Conservation (phyloP, 352 stramenopile species). For the Pseudoperonospora humuli region DNA sequence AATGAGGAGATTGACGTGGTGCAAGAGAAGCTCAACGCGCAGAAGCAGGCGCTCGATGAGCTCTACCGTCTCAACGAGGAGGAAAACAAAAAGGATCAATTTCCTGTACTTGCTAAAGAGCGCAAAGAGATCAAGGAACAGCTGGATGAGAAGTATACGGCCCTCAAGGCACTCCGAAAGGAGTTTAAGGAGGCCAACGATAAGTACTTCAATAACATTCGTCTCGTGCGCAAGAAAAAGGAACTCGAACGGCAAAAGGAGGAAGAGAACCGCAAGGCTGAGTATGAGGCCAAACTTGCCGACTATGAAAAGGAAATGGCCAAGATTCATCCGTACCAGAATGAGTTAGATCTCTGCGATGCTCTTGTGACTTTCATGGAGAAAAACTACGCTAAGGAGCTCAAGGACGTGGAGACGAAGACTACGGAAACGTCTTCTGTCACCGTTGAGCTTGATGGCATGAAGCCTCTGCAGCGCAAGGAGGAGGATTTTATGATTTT, state of each 20-base stretch:
- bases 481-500: conserved; percentile 82
- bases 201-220: conserved; percentile 90
- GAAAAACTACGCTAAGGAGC: conserved; percentile 85
- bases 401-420: conserved; percentile 50
- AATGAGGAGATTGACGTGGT: conserved; percentile 92
- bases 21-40: conserved; percentile 87
- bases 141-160: conserved; percentile 84
- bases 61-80: conserved; percentile 86
- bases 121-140: conserved; percentile 88
- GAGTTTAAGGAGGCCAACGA: conserved; percentile 91
- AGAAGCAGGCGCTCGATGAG: conserved; percentile 85
- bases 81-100: conserved; percentile 83
- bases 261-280: conserved; percentile 63
- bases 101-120: conserved; percentile 76
- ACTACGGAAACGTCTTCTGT: conserved; percentile 25
- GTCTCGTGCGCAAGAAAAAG: conserved; percentile 80
- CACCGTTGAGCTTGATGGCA: conserved; percentile 84
- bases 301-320: conserved; percentile 94
- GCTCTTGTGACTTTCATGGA: conserved; percentile 91
- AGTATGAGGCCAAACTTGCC: conserved; percentile 93
- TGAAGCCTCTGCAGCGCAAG: conserved; percentile 87
- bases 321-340: conserved; percentile 95
- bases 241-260: conserved; percentile 78
- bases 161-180: conserved; percentile 83
- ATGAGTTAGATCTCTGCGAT: conserved; percentile 94